These are phyloP conservation scores for Murraya paniculata DNA, from an alignment of 345 rosid genomes.

Conservation along the genomic window DNA sequence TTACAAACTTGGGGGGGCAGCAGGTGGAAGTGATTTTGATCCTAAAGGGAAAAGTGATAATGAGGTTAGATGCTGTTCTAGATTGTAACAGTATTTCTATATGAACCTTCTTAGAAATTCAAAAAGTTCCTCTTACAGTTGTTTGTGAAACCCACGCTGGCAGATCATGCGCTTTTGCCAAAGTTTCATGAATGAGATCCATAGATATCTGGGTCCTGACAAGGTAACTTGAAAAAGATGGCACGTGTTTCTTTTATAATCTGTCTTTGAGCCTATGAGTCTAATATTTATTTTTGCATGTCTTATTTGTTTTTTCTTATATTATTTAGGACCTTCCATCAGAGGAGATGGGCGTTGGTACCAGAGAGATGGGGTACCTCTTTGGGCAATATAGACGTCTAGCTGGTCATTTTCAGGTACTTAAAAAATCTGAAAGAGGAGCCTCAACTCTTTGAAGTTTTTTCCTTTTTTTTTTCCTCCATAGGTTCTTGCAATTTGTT, in stretches of 20 bases:
- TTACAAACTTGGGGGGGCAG: conserved; percentile 96
- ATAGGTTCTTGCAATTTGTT: conserved; percentile 2
- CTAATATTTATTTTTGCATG: not conserved
- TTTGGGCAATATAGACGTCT: conserved; percentile 94
- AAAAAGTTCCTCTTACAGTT: conserved; percentile 28
- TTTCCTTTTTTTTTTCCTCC: not conserved
- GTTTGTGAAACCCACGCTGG: conserved; percentile 33
- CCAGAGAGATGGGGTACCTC: conserved; percentile 97
- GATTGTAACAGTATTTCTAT: conserved; percentile 1
- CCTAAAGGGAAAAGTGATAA: conserved; percentile 97
- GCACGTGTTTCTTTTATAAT: not conserved
- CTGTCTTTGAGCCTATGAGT: conserved; percentile 10
- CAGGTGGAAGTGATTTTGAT: conserved; percentile 99
- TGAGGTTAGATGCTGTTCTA: conserved; percentile 55
- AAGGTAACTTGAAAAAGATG: conserved; percentile 47
- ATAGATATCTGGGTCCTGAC: conserved; percentile 87
- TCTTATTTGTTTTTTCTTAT: conserved; percentile 11
- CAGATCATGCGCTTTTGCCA: conserved; percentile 99
- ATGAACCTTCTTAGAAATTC: conserved; percentile 24
- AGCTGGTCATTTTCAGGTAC: conserved; percentile 97
- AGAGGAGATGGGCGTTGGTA: conserved; percentile 98
- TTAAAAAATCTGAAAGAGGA: conserved; percentile 14
- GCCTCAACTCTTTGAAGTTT: not conserved
- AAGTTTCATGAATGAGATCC: conserved; percentile 95
- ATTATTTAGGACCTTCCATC: conserved; percentile 82